Evolutionary conservation across 257 asterid genomes (phyloP), one percentile per base, ranked within the genome.

Genomic region (Plectranthus barbatus): DNA sequence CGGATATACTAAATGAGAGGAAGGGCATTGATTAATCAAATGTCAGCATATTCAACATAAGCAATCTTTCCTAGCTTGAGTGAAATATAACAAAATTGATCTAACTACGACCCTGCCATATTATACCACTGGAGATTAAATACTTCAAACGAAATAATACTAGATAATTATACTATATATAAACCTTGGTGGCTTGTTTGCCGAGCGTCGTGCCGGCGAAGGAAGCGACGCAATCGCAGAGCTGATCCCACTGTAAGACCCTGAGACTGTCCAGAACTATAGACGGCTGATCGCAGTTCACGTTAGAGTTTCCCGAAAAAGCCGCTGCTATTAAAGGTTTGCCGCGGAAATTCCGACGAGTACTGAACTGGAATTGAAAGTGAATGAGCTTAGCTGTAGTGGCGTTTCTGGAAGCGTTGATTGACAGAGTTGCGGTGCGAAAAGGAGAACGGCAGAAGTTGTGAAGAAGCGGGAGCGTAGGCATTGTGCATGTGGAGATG

Each of bases 161-260:
- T n/a, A 19, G 14, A 66, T 24, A 14, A 53, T 2, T 44, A 47
- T 23, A 69, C 46, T 62, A 31, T 24, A 24, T 24, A 2, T 26
- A 15, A 26, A 86, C 97, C 89, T 85, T 83, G 58, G 84, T 60
- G 50, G 86, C 88, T 77, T 75, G 66, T 61, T 75, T 80, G 64
- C 90, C 99, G 36, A 81, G 78, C 13, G 87, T 80, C 64, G 96
- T 89, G 51, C 90, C 89, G 62, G 99, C 96, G 63, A 85, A 92
- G 58, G 96, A 78, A 68, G 97, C 88, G 40, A 92, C 95, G 67
- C 85, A 77, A 58, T 92, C 91, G 42, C 91, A 89, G 68, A 92
- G 73, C 70, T 85, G 80, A 56, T 85, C 96, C 99, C 99, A 92
- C 60, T 89, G 95, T 59, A 92, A 77, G 47, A 85, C 84, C 64